Percentiles rank a stretch among this genome's conserved stretches.
These are phyloP conservation scores for Hypoxylon lienhwacheense DNA, from an alignment of 495 filamentous ascomycete species.

Conservation along the genomic window DNA sequence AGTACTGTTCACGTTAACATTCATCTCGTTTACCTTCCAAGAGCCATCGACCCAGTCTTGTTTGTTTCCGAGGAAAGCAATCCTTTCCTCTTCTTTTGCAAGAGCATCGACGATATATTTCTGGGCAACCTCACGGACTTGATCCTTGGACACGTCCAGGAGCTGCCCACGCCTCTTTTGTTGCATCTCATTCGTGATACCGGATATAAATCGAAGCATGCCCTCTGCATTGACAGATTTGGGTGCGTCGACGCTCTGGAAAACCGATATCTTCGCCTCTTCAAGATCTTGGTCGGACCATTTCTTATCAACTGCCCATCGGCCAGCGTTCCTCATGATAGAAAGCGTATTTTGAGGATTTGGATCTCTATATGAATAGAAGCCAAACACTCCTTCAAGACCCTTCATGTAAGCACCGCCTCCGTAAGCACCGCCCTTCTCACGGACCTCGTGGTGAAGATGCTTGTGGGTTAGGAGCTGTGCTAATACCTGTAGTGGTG, in stretches of 20 bases:
- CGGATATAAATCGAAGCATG: slow-evolving; percentile 79
- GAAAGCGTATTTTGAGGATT: slow-evolving; percentile 86
- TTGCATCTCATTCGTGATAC: slow-evolving; percentile 85
- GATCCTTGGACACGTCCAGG: slow-evolving; percentile 79
- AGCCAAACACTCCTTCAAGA: slow-evolving; percentile 82
- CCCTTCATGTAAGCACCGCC: slow-evolving; percentile 82
- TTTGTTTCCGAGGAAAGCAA: slow-evolving; percentile 82
- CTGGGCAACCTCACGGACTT: slow-evolving; percentile 80
- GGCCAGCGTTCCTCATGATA: slow-evolving; percentile 80
- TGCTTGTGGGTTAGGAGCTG: slow-evolving; percentile 97
- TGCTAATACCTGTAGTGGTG: slow-evolving; percentile 81
- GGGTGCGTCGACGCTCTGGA: slow-evolving; percentile 94
- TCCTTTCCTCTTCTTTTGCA: slow-evolving; percentile 50
- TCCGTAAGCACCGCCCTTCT: slow-evolving; percentile 97
- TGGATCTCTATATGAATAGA: slow-evolving; percentile 97
- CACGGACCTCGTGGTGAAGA: slow-evolving; percentile 94
- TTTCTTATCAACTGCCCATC: slow-evolving; percentile 77
- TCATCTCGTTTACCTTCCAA: slow-evolving; percentile 57
- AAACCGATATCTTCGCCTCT: slow-evolving; percentile 93
- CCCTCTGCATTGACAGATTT: slow-evolving; percentile 86
- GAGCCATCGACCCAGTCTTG: slow-evolving; percentile 69
- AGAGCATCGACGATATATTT: slow-evolving; percentile 76
- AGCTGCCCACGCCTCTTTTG: slow-evolving; percentile 83
- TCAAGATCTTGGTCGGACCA: slow-evolving; percentile 90
- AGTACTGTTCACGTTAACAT: slow-evolving; percentile 51